These are phyloP conservation scores for Aspergillus puulaauensis DNA, from an alignment of 2,329 filamentous ascomycete species.

Conservation along the genomic window DNA sequence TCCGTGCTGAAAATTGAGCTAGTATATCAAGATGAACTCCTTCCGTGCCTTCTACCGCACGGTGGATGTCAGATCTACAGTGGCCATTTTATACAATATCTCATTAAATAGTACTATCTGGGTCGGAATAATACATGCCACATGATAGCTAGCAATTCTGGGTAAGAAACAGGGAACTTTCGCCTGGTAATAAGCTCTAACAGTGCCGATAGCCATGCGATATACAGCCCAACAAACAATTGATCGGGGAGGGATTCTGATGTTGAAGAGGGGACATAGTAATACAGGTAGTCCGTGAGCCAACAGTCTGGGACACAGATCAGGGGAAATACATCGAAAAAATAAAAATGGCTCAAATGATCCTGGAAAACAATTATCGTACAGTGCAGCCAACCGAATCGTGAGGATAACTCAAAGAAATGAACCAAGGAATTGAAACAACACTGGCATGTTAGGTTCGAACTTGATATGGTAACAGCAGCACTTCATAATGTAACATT, in stretches of 20 bases:
- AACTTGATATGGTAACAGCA: background rate
- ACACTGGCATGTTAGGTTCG: background rate
- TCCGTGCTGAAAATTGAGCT: too few relatives aligned
- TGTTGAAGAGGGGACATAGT: background rate
- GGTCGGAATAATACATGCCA: background rate
- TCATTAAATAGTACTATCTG: too few relatives aligned
- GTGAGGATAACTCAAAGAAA: background rate
- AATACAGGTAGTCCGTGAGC: background rate
- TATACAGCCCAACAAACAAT: background rate
- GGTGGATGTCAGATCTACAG: too few relatives aligned
- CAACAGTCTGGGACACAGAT: background rate
- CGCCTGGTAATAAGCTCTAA: background rate
- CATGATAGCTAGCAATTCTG: background rate
- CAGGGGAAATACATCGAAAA: conserved; percentile 10
- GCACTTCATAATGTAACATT: background rate
- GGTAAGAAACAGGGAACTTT: background rate
- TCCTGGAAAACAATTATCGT: conserved; percentile 6
- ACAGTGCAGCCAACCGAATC: conserved; percentile 6
- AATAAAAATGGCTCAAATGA: background rate
- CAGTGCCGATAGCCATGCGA: background rate
- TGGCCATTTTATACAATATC: too few relatives aligned
- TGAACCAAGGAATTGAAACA: background rate
- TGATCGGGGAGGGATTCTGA: background rate
- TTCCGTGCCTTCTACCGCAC: too few relatives aligned
- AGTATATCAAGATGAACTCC: too few relatives aligned